Base-by-base conservation (phyloP, 768 basidiomycete genomes). In the Aureoboletus auriporus region DNA sequence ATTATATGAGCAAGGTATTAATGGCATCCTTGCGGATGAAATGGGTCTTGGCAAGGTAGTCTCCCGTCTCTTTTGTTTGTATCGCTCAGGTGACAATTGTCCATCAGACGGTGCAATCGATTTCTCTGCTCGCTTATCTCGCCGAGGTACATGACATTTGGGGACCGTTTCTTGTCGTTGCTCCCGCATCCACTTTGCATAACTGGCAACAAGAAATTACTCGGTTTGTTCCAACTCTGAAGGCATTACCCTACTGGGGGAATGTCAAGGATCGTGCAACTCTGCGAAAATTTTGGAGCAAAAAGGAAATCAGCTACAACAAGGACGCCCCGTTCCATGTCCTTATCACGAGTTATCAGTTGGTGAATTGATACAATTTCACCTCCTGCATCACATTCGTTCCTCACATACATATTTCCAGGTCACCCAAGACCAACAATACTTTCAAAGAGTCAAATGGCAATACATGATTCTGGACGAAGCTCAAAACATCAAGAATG, bases 391-490 rank as follows among this genome's bases (percentile, higher is more conserved):
- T 36, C 4, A 6, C 16, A 35, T 33, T 23, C 17, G 14, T 8
- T 44, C 28, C 33, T 13, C 11, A 23, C 47, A 42, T 26, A 67
- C 44, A 20, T 30, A 16, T 29, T 44, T 39, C 13, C 59, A 93
- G 90, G 84, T 95, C 41, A 93, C 92, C 2, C 89, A 91, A 73
- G 96, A 98, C 64, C 93, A 96, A 62, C 91, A 97, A 58, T 96
- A 99, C 70, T 95, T 99, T 71, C 91, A 96, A 62, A 82, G 89
- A 34, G 86, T 97, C 53, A 95, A 93, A 62, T 99, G 96, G 96
- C 96, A 99, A 69, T 99, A 98, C 65, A 98, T 98, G 95, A 82
- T 99, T 50, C 76, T 99, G n/a, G 96, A 99, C 60, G 96, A 99
- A 69, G 96, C 96, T 2, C 96, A 99, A 69, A 97, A 97, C 48